Evolutionary conservation across 768 basidiomycete genomes (phyloP), one percentile per base, ranked within the genome.

Genomic region (Macrolepiota dolichaula): DNA sequence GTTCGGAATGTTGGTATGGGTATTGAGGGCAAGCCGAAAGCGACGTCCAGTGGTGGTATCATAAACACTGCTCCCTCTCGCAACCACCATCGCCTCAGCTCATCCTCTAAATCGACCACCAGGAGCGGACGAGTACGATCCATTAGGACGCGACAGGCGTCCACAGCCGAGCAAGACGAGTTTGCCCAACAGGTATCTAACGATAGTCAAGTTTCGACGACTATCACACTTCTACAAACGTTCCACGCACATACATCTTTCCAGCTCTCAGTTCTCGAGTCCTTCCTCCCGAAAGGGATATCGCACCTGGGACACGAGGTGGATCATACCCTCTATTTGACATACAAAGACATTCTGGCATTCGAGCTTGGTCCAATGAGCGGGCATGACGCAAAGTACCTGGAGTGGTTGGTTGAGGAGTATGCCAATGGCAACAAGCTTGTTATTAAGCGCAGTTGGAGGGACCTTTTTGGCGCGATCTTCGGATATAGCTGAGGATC

Each of bases 321-420:
- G 17, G 50, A 46, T 56, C 56, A 11, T n/a, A 38, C 52, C 1
- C 49, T 85, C 11, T 67, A 68, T 29, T 71, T 92, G 17, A 78
- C 81, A 1, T 83, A 89, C 11, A 84, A 79, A 65, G 88, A 91
- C 62, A 75, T 93, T 7, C 57, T 84, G 11, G 76, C 83, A 13
- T 86, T 94, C 51, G 89, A 89, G 69, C 80, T 94, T 0, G 87
- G 90, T 1, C 86, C 91, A 6, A 72, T 91, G 61, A 94, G 91
- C 67, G 74, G 77, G 4, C 68, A 86, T 51, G 92, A 94, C 63
- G 86, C 80, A n/a, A 78, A 76, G 46, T 93, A 92, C 69, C 73
- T 92, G 36, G 89, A 91, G 69, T 93, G 90, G 89, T 75, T 94
- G 17, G 83, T 79, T 1, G 79, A 79, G 54, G 88, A 90, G 71